Conservation (phyloP, 768 basidiomycete genomes). For the Pulveroboletus sp. region DNA sequence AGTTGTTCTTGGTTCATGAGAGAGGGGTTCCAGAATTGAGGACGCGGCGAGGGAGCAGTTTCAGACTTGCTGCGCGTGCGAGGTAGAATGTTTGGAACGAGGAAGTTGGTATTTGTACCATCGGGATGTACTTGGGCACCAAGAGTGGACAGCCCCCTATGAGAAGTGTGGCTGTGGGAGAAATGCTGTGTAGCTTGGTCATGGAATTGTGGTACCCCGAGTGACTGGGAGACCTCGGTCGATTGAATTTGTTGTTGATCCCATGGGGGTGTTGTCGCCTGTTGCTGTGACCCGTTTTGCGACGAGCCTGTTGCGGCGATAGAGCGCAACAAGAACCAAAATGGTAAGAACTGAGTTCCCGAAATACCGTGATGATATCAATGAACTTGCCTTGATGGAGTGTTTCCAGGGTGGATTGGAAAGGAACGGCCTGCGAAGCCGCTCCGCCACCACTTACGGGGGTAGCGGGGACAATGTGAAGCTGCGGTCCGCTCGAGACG, state of each 20-base stretch:
- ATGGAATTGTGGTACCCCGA: slow-evolving; percentile 27
- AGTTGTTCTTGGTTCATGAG: slow-evolving; percentile 36
- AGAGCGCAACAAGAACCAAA: slow-evolving; percentile 23
- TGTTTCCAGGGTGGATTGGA: slow-evolving; percentile 46
- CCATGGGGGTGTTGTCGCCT: slow-evolving; percentile 31
- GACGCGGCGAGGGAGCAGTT: slow-evolving; percentile 44
- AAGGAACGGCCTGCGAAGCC: slow-evolving; percentile 43
- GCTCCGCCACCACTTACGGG: slow-evolving; percentile 63
- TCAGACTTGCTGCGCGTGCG: slow-evolving; percentile 60
- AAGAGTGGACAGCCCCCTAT: slow-evolving; percentile 34
- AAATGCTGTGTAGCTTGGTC: slow-evolving; percentile 30
- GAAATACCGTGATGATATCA: slow-evolving; percentile 31
- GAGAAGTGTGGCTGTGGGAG: slow-evolving; percentile 33
- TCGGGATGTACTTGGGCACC: slow-evolving; percentile 30
- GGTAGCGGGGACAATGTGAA: slow-evolving; percentile 81
- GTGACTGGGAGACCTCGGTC: slow-evolving; percentile 27
- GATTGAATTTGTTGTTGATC: slow-evolving; percentile 35
- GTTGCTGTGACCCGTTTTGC: slow-evolving; percentile 32
- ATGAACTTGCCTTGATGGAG: slow-evolving; percentile 50
- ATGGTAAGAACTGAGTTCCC: slow-evolving; percentile 28
- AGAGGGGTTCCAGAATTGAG: slow-evolving; percentile 46
- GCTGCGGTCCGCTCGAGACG: slow-evolving; percentile 49
- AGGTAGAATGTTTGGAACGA: slow-evolving; percentile 35
- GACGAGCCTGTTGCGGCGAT: slow-evolving; percentile 28
- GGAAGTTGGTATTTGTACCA: slow-evolving; percentile 35